Base-by-base conservation (phyloP, 495 filamentous ascomycete genomes). In the Clavariopsis aquatica region DNA sequence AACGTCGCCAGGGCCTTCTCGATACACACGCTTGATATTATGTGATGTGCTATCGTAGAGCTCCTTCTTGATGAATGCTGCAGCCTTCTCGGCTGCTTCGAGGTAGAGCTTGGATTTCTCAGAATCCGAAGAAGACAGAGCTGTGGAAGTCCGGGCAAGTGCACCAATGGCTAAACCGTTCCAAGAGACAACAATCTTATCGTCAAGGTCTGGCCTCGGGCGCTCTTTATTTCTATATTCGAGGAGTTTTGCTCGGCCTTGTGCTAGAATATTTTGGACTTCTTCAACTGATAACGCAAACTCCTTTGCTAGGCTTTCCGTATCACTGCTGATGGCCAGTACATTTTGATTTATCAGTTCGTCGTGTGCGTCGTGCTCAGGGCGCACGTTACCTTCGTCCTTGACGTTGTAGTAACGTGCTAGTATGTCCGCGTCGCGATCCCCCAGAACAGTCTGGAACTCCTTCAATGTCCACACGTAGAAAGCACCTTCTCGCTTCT, bases 381-480 rank as follows among this genome's bases (percentile, higher is more conserved):
- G 83, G n/a, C 85, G 79, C 0, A 98, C 88, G 72, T 98, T 98
- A 41, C 94, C 95, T 64, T 96, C 85, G 19, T 89, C 82, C n/a
- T 85, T 82, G 19, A 97, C 90, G 66, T 90, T 88, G 84, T 88
- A 98, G 74, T 96, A 92, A 20, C 84, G 85, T 23, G 91, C 91
- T 60, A 89, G 88, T 29, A 97, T 84, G 3, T 85, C 82, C 24
- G 84, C 87, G 62, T 88, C 87, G 24, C 87, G 84, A 23, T 85
- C 77, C 3, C 85, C 87, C 1, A 97, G 84, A 3, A 96, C 83
- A 53, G 84, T 82, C 34, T 91, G 87, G 66, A 97, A 87, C 67
- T 98, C 93, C 68, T 91, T 88, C 57, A 89, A 78, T 0, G 93
- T 96, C 93, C 93, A 98, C 20, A 96, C 85, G 71, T 98, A 98